phyloP scores from a whole-genome alignment of 495 filamentous ascomycete genomes.

The Penicillium macrosclerotiorum region DNA sequence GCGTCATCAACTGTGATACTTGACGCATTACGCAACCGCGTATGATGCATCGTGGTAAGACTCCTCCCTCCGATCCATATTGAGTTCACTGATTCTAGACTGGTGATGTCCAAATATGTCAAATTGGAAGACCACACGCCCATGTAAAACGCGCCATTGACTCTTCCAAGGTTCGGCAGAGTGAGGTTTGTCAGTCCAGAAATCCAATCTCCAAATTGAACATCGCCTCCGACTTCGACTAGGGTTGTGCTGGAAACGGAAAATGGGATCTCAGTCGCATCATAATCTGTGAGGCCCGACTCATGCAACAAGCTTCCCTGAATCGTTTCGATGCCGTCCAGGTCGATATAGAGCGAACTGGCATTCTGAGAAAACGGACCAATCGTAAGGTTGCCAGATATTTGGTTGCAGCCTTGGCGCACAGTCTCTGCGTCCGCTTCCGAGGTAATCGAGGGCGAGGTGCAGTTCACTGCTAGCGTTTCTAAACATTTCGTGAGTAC shows the following conservation, averaged over 20 bases:
- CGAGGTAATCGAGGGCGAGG: background rate
- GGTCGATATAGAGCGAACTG: background rate
- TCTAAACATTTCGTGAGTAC: too few relatives aligned
- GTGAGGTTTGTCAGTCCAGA: background rate
- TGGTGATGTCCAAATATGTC: slow-evolving; percentile 6
- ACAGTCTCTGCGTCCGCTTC: background rate
- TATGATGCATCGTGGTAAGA: slow-evolving; percentile 6
- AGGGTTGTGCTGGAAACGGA: slow-evolving; percentile 5
- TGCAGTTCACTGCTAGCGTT: background rate
- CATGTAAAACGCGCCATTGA: background rate
- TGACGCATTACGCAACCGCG: background rate
- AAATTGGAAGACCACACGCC: background rate
- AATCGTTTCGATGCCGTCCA: background rate
- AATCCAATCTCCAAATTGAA: background rate
- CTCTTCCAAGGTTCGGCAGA: slow-evolving; percentile 1
- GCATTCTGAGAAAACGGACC: background rate
- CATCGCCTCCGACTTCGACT: background rate
- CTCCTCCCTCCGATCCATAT: background rate
- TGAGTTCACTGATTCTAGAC: background rate
- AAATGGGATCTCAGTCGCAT: background rate
- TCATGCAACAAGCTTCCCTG: background rate
- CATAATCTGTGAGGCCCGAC: background rate
- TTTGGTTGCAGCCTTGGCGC: background rate
- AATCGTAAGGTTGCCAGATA: background rate
- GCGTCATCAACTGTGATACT: background rate